phyloP scores from a whole-genome alignment of 2,329 filamentous ascomycete species.

The Tricladium varicosporioides region DNA sequence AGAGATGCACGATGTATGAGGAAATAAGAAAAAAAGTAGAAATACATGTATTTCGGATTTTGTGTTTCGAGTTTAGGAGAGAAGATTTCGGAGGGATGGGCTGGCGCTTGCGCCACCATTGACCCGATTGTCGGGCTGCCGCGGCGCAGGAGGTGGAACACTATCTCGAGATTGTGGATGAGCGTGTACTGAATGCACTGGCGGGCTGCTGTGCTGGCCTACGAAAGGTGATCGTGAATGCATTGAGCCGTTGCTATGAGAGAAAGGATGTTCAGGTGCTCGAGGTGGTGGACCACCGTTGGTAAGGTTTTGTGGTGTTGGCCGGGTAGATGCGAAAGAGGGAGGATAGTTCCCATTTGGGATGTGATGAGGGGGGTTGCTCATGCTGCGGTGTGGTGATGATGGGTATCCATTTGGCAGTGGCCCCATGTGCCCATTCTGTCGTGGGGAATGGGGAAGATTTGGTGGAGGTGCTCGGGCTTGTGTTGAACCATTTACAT shows the following conservation, averaged over 20 bases:
- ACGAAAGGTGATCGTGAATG: conserved; percentile 40
- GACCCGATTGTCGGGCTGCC: conserved; percentile 41
- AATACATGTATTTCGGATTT: not conserved
- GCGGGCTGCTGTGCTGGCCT: conserved; percentile 29
- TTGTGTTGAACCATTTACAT: conserved; percentile 21
- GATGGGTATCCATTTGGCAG: conserved; percentile 41
- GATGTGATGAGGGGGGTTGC: conserved; percentile 25
- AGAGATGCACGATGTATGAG: too few species aligned
- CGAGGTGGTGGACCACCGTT: conserved; percentile 40
- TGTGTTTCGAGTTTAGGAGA: conserved; percentile 47
- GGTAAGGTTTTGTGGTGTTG: conserved; percentile 33
- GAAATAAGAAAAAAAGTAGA: not conserved
- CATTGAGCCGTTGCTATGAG: conserved; percentile 44
- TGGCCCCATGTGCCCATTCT: conserved; percentile 45
- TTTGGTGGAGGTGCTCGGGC: conserved; percentile 22
- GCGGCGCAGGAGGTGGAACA: conserved; percentile 24
- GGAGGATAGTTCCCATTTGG: conserved; percentile 27
- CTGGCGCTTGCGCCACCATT: conserved; percentile 53
- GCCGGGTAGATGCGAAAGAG: conserved; percentile 32
- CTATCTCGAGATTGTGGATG: conserved; percentile 30
- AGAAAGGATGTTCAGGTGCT: conserved; percentile 45
- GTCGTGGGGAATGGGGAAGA: conserved; percentile 41
- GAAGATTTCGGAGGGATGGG: conserved; percentile 70
- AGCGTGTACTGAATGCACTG: conserved; percentile 26
- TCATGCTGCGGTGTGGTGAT: conserved; percentile 26